Conservation (phyloP, 192 early-diverging fungal species). For the Coemansia sp. region DNA sequence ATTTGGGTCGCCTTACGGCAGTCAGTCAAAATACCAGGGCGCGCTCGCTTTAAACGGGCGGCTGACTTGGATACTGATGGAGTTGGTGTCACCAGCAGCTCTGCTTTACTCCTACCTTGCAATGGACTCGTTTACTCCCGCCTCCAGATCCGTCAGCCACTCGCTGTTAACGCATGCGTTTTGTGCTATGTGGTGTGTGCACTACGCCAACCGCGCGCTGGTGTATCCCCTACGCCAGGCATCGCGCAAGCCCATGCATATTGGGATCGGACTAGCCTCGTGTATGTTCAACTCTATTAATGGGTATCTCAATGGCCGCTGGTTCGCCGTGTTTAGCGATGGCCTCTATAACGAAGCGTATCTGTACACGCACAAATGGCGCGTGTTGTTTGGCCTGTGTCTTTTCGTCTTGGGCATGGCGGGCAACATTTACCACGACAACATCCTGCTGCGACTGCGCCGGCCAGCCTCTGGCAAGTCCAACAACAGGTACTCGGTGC, state of each 20-base stretch:
- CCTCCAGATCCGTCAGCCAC: neutral
- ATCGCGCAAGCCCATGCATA: slow-evolving; percentile 49
- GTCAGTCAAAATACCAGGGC: slow-evolving; percentile 37
- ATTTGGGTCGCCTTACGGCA: slow-evolving; percentile 52
- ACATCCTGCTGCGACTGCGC: slow-evolving; percentile 31
- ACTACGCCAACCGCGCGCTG: slow-evolving; percentile 48
- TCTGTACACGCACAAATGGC: neutral
- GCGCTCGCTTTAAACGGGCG: slow-evolving; percentile 25
- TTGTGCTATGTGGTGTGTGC: slow-evolving; percentile 26
- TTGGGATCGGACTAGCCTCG: slow-evolving; percentile 39
- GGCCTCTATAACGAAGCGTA: neutral
- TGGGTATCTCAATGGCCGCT: slow-evolving; percentile 54
- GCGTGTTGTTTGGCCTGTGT: neutral
- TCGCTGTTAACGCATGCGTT: neutral
- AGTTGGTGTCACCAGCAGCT: slow-evolving; percentile 37
- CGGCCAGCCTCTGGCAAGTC: neutral
- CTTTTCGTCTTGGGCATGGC: slow-evolving; percentile 31
- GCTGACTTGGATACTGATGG: slow-evolving; percentile 44
- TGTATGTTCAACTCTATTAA: slow-evolving; percentile 49
- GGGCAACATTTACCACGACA: slow-evolving; percentile 52
- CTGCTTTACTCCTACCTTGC: slow-evolving; percentile 18
- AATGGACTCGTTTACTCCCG: neutral
- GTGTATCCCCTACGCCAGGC: slow-evolving; percentile 47
- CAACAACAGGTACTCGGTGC: slow-evolving; percentile 29
- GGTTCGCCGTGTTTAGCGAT: slow-evolving; percentile 16